Base-by-base conservation (phyloP, 768 basidiomycete genomes). In the Boletus tomentosulus region DNA sequence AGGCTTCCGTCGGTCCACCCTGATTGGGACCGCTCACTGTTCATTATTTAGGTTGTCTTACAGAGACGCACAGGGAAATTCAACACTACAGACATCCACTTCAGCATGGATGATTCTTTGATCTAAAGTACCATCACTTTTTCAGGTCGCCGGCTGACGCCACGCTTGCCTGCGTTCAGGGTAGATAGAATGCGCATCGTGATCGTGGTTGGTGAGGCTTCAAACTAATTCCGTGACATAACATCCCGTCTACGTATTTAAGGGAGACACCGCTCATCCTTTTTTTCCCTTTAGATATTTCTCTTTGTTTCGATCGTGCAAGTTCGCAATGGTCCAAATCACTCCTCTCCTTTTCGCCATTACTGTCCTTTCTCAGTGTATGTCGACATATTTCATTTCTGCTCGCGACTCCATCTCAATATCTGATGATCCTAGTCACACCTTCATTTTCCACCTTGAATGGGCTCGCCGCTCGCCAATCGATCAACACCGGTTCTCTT, bases 391-490 rank as follows among this genome's bases (percentile, higher is more conserved):
- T 22, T 41, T 31, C 16, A 30, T 43, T 3, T n/a, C 3, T 37
- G 4, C 13, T 13, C 3, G 27, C 6, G 9, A 12, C 35, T 10
- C 2, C n/a, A 3, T 46, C 33, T 31, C 34, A 53, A 62, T 38
- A 6, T n/a, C 6, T n/a, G 6, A 30, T 37, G 7, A n/a, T 27
- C 16, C 15, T 42, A 50, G 56, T 43, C 24, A 25, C 33, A 1
- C n/a, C 27, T 24, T 34, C 8, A 3, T 33, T 37, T 24, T 35
- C 33, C 9, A 28, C 50, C 19, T 37, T 54, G 15, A 57, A 50
- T 15, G 50, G 47, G 10, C 64, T 67, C 19, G 58, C 30, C n/a
- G 54, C 22, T 43, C 66, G 65, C n/a, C 67, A 69, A 34, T n/a
- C 42, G 12, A 16, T 57, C 12, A 24, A 52, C 12, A 22, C 58